phyloP scores from a whole-genome alignment of 495 filamentous ascomycete species.

The Aspergillus homomorphus region DNA sequence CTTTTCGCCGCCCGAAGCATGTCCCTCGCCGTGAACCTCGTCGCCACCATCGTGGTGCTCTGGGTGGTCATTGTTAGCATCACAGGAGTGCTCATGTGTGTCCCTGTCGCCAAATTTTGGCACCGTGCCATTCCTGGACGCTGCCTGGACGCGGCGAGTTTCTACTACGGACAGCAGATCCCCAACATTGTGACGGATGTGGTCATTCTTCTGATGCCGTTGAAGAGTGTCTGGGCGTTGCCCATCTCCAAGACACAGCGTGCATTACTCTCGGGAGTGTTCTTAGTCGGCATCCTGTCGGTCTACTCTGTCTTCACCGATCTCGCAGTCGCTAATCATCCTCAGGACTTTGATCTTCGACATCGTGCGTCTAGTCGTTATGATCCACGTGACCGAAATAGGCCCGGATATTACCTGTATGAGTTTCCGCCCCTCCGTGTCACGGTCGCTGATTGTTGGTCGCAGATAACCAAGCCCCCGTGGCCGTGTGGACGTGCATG shows the following conservation, averaged over 20 bases:
- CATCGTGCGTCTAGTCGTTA: conserved; percentile 27
- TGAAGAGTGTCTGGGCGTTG: conserved; percentile 44
- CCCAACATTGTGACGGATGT: conserved; percentile 45
- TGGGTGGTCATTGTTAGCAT: conserved; percentile 34
- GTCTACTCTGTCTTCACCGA: conserved; percentile 1
- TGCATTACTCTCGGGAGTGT: conserved; percentile 38
- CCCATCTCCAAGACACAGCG: conserved; percentile 40
- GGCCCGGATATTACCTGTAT: conserved; percentile 31
- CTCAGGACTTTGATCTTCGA: conserved; percentile 28
- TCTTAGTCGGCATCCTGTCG: conserved; percentile 39
- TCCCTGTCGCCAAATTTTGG: conserved; percentile 36
- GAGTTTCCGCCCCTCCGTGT: background rate
- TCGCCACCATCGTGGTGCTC: conserved; percentile 27
- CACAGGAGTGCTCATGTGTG: conserved; percentile 32
- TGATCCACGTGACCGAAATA: conserved; percentile 20
- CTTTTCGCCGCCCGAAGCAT: conserved; percentile 32
- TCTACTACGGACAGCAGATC: conserved; percentile 37
- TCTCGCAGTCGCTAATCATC: background rate
- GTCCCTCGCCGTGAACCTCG: conserved; percentile 23
- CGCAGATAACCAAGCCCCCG: conserved; percentile 28
- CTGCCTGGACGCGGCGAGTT: conserved; percentile 32
- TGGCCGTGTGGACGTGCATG: conserved; percentile 35
- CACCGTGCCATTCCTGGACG: conserved; percentile 19
- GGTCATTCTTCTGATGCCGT: conserved; percentile 47
- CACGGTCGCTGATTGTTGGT: background rate